Evolutionary conservation across 768 basidiomycete genomes (phyloP).

Genomic region (Lentinus tigrinus): DNA sequence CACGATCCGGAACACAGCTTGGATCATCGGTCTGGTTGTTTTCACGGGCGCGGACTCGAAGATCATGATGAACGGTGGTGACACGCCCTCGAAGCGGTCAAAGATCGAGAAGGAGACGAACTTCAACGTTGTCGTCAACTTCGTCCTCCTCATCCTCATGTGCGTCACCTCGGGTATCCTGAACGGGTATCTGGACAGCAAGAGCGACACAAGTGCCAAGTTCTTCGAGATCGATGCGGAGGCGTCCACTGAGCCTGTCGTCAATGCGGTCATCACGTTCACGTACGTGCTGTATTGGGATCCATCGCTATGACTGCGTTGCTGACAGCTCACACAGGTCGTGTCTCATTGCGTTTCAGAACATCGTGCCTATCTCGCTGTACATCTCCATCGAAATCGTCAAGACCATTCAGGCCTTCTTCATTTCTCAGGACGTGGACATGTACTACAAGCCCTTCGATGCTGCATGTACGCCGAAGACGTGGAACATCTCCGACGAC

Average conservation of each 20-base stretch:
- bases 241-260: slow-evolving; percentile 53
- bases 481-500: slow-evolving; percentile 98
- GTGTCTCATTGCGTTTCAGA: slow-evolving; percentile 94
- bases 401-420: slow-evolving; percentile 96
- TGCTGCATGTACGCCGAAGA: slow-evolving; percentile 90
- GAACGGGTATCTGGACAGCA: slow-evolving; percentile 68
- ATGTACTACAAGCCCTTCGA: slow-evolving; percentile 93
- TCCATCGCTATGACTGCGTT: not conserved
- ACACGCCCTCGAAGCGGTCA: slow-evolving; percentile 92
- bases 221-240: slow-evolving; percentile 71
- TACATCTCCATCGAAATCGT: slow-evolving; percentile 98
- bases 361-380: slow-evolving; percentile 92
- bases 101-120: slow-evolving; percentile 99
- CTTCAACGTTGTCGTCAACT: slow-evolving; percentile 96
- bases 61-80: slow-evolving; percentile 90
- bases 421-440: slow-evolving; percentile 93
- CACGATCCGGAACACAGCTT: slow-evolving; percentile 82
- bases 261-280: slow-evolving; percentile 88
- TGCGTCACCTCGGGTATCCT: slow-evolving; percentile 75
- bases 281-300: slow-evolving; percentile 56
- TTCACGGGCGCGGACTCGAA: slow-evolving; percentile 93
- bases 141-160: slow-evolving; percentile 72
- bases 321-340: slow-evolving; percentile 49
- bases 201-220: slow-evolving; percentile 60
- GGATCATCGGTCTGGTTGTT: slow-evolving; percentile 92